phyloP scores from a whole-genome alignment of 2,329 filamentous ascomycete species.

The Monosporascus sp. region DNA sequence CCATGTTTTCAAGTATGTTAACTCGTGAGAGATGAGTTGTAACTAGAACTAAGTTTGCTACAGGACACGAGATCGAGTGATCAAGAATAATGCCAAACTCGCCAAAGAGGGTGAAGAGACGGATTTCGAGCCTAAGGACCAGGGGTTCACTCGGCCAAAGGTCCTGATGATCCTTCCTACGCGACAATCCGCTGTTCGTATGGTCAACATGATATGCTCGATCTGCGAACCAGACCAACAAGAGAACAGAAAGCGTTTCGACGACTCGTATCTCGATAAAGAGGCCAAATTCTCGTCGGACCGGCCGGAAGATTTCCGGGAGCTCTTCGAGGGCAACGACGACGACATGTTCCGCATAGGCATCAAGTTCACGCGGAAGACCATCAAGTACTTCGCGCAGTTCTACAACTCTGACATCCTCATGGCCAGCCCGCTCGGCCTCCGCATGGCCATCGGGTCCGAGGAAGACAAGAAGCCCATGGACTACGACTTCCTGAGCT shows the following conservation, averaged over 20 bases:
- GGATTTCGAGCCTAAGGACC: conserved; percentile 75
- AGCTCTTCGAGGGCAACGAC: conserved; percentile 89
- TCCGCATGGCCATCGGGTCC: conserved; percentile 85
- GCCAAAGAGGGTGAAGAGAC: conserved; percentile 57
- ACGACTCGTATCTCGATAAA: conserved; percentile 71
- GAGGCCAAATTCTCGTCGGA: conserved; percentile 64
- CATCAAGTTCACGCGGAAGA: conserved; percentile 96
- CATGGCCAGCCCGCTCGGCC: conserved; percentile 80
- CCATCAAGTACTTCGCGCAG: conserved; percentile 86
- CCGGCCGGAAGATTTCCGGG: conserved; percentile 79
- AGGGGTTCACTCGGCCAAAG: conserved; percentile 93
- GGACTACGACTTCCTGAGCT: conserved; percentile 88
- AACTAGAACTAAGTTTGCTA: conserved; percentile 10
- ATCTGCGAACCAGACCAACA: conserved; percentile 82
- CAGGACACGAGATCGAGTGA: conserved; percentile 77
- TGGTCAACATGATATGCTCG: conserved; percentile 69
- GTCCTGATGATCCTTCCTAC: conserved; percentile 88
- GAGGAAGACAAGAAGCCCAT: conserved; percentile 61
- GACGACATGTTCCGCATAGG: conserved; percentile 96
- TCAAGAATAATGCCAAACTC: conserved; percentile 85
- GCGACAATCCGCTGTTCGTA: conserved; percentile 74
- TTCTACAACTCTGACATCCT: conserved; percentile 98
- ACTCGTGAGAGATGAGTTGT: not conserved
- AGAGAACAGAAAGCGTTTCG: conserved; percentile 89
- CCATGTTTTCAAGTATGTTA: conserved; percentile 76